A percentile compares a stretch with the other conserved stretches of the same genome.
These are phyloP conservation scores for Russula sp. DNA, from an alignment of 768 basidiomycete species.

Conservation along the genomic window DNA sequence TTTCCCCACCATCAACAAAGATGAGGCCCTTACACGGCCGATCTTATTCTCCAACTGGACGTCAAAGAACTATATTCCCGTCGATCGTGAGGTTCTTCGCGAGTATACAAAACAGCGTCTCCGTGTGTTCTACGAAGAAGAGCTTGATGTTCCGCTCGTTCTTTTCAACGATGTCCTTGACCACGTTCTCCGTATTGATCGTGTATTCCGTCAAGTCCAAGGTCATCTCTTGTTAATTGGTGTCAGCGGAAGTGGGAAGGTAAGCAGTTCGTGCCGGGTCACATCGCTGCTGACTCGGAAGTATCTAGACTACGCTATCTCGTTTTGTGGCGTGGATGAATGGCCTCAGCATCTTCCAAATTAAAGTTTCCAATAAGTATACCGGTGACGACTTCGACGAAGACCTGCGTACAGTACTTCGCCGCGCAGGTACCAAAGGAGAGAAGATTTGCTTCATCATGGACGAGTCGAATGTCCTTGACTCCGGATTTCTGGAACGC, in stretches of 20 bases:
- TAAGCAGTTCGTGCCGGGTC: slow-evolving; percentile 32
- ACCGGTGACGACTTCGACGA: slow-evolving; percentile 99
- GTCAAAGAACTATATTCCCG: slow-evolving; percentile 92
- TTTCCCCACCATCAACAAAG: slow-evolving; percentile 88
- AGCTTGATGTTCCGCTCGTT: slow-evolving; percentile 94
- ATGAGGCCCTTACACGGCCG: slow-evolving; percentile 81
- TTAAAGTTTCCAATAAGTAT: slow-evolving; percentile 99
- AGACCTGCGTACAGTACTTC: slow-evolving; percentile 89
- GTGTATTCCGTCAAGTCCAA: slow-evolving; percentile 97
- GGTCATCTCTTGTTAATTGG: slow-evolving; percentile 95
- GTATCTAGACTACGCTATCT: slow-evolving; percentile 82
- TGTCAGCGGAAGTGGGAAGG: slow-evolving; percentile 98
- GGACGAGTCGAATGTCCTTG: slow-evolving; percentile 99
- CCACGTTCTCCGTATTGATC: slow-evolving; percentile 95
- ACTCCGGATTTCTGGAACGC: slow-evolving; percentile 98
- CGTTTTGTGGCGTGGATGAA: slow-evolving; percentile 99
- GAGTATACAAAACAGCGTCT: slow-evolving; percentile 97
- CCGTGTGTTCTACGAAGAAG: slow-evolving; percentile 98
- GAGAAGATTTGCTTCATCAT: slow-evolving; percentile 99
- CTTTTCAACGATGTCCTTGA: slow-evolving; percentile 98
- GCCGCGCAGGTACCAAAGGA: slow-evolving; percentile 94
- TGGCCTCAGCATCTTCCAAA: slow-evolving; percentile 97
- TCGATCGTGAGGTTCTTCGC: slow-evolving; percentile 86
- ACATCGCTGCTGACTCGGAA: slow-evolving; percentile 16
- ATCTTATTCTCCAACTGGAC: slow-evolving; percentile 99